Percentiles rank a stretch among this genome's conserved stretches.
These are phyloP conservation scores for Malassezia arunalokei DNA, from an alignment of 1,284 basidiomycete genomes.

Conservation along the genomic window DNA sequence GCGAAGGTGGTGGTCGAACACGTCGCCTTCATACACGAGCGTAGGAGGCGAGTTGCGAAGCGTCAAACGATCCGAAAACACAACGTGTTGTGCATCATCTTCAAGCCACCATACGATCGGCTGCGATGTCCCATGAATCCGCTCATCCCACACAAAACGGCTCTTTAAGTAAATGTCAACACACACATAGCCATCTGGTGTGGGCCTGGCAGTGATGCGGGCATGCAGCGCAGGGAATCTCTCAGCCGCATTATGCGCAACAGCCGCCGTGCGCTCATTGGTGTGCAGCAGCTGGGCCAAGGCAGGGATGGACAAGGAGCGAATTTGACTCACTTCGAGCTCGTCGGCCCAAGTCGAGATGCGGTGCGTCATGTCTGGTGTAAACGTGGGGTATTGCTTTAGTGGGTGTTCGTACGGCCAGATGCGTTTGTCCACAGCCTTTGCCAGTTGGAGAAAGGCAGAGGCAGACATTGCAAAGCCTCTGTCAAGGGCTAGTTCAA, in stretches of 20 bases:
- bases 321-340: conserved; percentile 64
- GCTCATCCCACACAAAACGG: conserved; percentile 72
- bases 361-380: conserved; percentile 58
- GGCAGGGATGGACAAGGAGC: conserved; percentile 60
- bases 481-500: conserved; percentile 83
- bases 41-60: conserved; percentile 2
- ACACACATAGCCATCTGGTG: conserved; percentile 71
- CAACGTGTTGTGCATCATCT: conserved; percentile 63
- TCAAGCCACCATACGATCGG: conserved; percentile 96
- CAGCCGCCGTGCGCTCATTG: conserved; percentile 71
- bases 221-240: conserved; percentile 73
- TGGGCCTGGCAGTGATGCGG: conserved; percentile 56
- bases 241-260: conserved; percentile 66
- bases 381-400: conserved; percentile 54
- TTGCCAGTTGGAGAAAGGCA: conserved; percentile 80
- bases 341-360: conserved; percentile 75
- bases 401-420: conserved; percentile 96
- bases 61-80: conserved; percentile 61
- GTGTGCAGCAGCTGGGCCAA: conserved; percentile 73
- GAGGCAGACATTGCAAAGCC: conserved; percentile 75
- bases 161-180: conserved; percentile 59
- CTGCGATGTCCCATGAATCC: conserved; percentile 64
- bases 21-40: conserved; percentile 49
- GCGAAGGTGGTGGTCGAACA: conserved; percentile 52
- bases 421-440: conserved; percentile 58